Evolutionary conservation across 176 grass and related monocot genomes (phyloP), one percentile per base, ranked within the genome.

Genomic region (Poa annua): DNA sequence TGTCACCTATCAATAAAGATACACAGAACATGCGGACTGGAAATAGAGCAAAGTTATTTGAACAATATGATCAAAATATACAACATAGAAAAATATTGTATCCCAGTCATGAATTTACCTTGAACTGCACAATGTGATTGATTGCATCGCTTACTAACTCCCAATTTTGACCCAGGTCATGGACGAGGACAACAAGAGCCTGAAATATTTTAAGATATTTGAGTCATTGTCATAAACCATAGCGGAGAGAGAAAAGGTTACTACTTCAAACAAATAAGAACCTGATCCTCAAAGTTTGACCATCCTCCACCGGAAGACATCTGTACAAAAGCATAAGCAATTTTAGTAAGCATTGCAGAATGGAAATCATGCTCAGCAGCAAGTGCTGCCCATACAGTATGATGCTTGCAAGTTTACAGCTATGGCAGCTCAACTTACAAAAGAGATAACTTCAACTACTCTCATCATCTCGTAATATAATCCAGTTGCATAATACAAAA

Each of bases 81-180:
- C 8, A 45, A 66, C 19, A 48, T 65, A 78, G 49, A 33, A 19
- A 71, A 85, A 53, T 13, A 60, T 21, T 76, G 8, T 53, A 81
- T 81, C 44, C 11, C 35, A 56, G 25, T 68, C 12, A 20, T 47
- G 44, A 86, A 78, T 66, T 32, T 80, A 95, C 96, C 92, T 95
- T 95, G 83, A 95, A 98, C 71, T 83, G 87, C 76, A 95, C 91
- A 29, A 94, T 88, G 83, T 74, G 91, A 84, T 98, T 98, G 75
- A 98, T 92, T 69, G 93, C 91, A 53, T 98, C 96, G 8, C 96
- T 92, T 64, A 98, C 84, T 65, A 98, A 81, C 75, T 98, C 96
- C 96, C 96, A 98, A 61, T 98, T 98, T 88, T 88, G 85, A 88
- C 96, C 96, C 92, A 98, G 82, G 81, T 98, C 96, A 87, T 98